Conservation (phyloP, 768 basidiomycete genomes). For the Coprinopsis cinerea region DNA sequence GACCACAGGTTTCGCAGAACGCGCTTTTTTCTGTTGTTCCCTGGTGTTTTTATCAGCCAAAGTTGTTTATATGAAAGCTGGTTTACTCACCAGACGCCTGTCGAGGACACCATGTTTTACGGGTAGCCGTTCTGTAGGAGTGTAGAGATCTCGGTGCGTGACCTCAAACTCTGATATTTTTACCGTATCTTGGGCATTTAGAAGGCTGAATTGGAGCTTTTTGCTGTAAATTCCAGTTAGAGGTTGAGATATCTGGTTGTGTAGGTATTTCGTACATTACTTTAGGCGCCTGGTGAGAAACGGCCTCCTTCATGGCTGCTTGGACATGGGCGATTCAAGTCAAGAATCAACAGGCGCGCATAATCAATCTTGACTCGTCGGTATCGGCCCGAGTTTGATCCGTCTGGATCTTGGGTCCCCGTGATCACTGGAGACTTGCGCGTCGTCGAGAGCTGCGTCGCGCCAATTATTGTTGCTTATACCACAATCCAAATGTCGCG, state of each 20-base stretch:
- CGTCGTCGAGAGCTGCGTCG: slow-evolving; percentile 30
- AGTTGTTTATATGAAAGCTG: neutral
- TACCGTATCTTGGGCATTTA: slow-evolving; percentile 93
- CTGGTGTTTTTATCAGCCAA: slow-evolving; percentile 31
- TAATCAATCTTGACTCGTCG: slow-evolving; percentile 23
- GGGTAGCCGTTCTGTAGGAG: slow-evolving; percentile 73
- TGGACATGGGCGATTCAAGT: slow-evolving; percentile 8
- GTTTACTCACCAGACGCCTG: slow-evolving; percentile 66
- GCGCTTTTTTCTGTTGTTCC: slow-evolving; percentile 92
- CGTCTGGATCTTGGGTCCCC: slow-evolving; percentile 19
- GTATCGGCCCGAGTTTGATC: slow-evolving; percentile 23
- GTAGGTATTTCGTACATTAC: slow-evolving; percentile 80
- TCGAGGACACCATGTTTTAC: slow-evolving; percentile 93
- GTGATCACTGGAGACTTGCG: slow-evolving; percentile 54
- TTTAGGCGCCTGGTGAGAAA: slow-evolving; percentile 75
- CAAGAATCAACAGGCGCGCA: slow-evolving; percentile 4
- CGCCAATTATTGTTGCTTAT: slow-evolving; percentile 19
- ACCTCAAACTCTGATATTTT: slow-evolving; percentile 95
- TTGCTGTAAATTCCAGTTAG: slow-evolving; percentile 50
- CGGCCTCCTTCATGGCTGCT: slow-evolving; percentile 67
- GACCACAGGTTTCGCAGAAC: slow-evolving; percentile 92
- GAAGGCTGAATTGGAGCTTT: slow-evolving; percentile 90
- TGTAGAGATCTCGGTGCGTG: slow-evolving; percentile 88
- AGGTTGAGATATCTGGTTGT: neutral
- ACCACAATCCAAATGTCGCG: slow-evolving; percentile 64